Conservation (phyloP, 2,329 filamentous ascomycete genomes). For the Ceratocystis destructans region DNA sequence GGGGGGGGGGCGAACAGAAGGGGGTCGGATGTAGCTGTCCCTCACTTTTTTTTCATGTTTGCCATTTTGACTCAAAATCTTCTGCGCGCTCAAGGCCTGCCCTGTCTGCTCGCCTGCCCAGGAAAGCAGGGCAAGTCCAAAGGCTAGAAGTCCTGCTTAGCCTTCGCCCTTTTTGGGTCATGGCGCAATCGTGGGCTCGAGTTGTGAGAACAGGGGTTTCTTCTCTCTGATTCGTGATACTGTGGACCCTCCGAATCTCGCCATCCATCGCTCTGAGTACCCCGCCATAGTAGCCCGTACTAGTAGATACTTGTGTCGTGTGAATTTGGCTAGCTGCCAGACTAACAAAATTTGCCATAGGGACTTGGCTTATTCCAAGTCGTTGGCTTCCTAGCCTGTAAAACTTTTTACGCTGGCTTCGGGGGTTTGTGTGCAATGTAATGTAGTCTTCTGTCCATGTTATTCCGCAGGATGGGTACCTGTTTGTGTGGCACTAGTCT, state of each 20-base stretch:
- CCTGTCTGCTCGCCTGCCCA: background rate
- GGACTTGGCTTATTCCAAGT: background rate
- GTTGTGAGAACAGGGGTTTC: background rate
- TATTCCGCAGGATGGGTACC: background rate
- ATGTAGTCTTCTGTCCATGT: background rate
- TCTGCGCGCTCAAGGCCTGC: background rate
- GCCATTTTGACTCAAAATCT: background rate
- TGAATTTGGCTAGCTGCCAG: background rate
- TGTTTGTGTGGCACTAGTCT: background rate
- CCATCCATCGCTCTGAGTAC: background rate
- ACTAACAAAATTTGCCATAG: background rate
- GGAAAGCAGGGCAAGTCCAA: background rate
- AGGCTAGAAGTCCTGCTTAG: background rate
- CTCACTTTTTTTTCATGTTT: background rate
- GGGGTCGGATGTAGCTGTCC: background rate
- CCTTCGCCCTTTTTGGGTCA: background rate
- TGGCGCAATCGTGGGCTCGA: slow-evolving; percentile 2
- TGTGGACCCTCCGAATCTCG: slow-evolving; percentile 3
- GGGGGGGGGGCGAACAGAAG: too few species aligned
- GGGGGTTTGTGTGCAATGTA: background rate
- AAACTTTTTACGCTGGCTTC: background rate
- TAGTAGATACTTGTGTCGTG: background rate
- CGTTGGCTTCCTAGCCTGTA: background rate
- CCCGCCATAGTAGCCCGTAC: background rate
- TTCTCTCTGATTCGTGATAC: background rate